Percentiles rank a stretch among this genome's conserved stretches.
These are phyloP conservation scores for Kuraishia piskuri DNA, from an alignment of 805 yeast genomes.

Conservation along the genomic window DNA sequence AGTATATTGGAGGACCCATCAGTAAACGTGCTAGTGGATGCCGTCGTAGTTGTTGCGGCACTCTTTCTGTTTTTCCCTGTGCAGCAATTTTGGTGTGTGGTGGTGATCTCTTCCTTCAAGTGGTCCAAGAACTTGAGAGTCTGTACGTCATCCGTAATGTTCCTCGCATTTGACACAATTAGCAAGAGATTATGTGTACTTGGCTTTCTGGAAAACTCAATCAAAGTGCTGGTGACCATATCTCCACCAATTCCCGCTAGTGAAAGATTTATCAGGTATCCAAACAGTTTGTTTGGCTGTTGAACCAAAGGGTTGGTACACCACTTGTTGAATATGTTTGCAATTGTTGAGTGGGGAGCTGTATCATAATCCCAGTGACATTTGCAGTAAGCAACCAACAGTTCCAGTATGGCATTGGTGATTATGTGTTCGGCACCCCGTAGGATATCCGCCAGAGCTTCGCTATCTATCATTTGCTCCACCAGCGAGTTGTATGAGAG, in stretches of 20 bases:
- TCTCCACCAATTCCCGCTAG: slow-evolving; percentile 6
- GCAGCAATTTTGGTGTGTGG: background rate
- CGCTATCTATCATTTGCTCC: slow-evolving; percentile 31
- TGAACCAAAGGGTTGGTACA: slow-evolving; percentile 16
- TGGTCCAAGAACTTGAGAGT: background rate
- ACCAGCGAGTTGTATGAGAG: slow-evolving; percentile 28
- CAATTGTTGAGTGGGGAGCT: slow-evolving; percentile 11
- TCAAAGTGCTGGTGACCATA: slow-evolving; percentile 2
- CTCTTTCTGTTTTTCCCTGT: background rate
- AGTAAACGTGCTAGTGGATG: background rate
- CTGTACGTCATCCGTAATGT: background rate
- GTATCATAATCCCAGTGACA: slow-evolving; percentile 30
- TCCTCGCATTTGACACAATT: background rate
- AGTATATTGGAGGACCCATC: background rate
- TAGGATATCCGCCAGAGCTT: slow-evolving; percentile 23
- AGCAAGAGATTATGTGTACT: background rate
- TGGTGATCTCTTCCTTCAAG: background rate
- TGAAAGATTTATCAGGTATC: slow-evolving; percentile 6
- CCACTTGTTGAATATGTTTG: slow-evolving; percentile 23
- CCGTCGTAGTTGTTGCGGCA: background rate
- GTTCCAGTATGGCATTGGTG: slow-evolving; percentile 27
- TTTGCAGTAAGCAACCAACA: slow-evolving; percentile 35
- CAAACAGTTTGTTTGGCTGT: slow-evolving; percentile 13
- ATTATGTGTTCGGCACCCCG: slow-evolving; percentile 13
- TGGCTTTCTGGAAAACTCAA: background rate